Conservation (phyloP, 2,329 filamentous ascomycete genomes). For the Calonectria crousiana region DNA sequence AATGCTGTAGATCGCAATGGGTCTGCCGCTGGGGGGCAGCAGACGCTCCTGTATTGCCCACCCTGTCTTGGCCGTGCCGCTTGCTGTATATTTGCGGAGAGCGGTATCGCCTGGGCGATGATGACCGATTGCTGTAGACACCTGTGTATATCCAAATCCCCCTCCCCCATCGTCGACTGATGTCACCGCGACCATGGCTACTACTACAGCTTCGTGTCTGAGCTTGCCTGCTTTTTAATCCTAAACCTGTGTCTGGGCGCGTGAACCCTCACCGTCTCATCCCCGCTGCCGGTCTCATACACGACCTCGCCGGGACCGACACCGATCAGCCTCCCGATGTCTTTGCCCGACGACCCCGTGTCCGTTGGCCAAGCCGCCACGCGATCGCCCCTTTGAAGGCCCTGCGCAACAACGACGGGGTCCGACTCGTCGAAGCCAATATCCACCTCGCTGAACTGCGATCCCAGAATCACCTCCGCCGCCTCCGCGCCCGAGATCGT, state of each 20-base stretch:
- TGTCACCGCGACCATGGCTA: neutral
- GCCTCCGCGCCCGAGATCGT: slow-evolving; percentile 68
- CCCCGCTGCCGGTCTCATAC: slow-evolving; percentile 61
- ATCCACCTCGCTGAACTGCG: slow-evolving; percentile 60
- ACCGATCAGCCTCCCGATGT: slow-evolving; percentile 67
- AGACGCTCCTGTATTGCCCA: neutral
- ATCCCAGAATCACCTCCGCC: slow-evolving; percentile 57
- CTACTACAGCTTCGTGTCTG: slow-evolving; percentile 27
- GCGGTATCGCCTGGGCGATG: no score
- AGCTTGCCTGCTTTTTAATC: slow-evolving; percentile 49
- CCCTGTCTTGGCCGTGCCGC: neutral
- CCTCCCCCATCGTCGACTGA: neutral
- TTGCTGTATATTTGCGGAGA: neutral
- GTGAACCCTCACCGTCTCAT: slow-evolving; percentile 66
- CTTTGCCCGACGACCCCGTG: slow-evolving; percentile 69
- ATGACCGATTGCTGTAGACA: neutral
- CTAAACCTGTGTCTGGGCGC: slow-evolving; percentile 72
- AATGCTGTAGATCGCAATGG: neutral
- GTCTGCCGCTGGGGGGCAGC: neutral
- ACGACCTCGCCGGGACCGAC: slow-evolving; percentile 68
- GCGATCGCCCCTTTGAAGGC: slow-evolving; percentile 63
- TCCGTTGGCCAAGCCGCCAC: slow-evolving; percentile 74
- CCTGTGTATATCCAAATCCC: neutral
- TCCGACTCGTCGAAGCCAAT: slow-evolving; percentile 62
- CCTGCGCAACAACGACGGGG: slow-evolving; percentile 56